Evolutionary conservation across 164 flowering plant species (phyloP).

Genomic region (Berberis thunbergii): DNA sequence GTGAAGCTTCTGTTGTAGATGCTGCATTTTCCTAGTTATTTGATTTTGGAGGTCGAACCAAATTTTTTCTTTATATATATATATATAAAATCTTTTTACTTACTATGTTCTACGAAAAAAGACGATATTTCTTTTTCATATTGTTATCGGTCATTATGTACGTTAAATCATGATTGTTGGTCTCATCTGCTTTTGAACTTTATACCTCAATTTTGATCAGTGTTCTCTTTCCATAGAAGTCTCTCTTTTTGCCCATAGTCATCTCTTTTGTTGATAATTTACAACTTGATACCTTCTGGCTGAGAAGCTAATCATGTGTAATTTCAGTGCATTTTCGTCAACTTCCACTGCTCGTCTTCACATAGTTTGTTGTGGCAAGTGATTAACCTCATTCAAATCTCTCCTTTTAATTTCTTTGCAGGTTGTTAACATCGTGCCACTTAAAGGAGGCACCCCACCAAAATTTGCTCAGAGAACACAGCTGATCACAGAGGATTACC

Average conservation of each 20-base stretch:
- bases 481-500: conserved; percentile 23
- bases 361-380: neutral
- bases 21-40: conserved; percentile 89
- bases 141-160: no score
- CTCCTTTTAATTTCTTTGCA: conserved; percentile 6
- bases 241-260: neutral
- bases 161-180: no score
- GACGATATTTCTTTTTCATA: neutral
- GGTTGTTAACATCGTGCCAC: conserved; percentile 21
- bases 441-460: conserved; percentile 18
- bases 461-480: conserved; percentile 20
- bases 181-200: no score
- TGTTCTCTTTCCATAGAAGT: neutral
- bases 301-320: neutral
- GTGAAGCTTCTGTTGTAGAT: conserved; percentile 53
- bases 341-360: neutral
- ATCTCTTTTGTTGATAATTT: neutral
- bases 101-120: neutral
- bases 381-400: neutral
- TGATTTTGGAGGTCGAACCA: conserved; percentile 5
- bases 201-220: no score
- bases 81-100: no score
- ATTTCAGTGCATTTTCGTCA: no score
- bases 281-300: neutral
- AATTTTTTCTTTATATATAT: no score